Evolutionary conservation across 306 rosid species (phyloP).

Genomic region (Castanospermum australe): DNA sequence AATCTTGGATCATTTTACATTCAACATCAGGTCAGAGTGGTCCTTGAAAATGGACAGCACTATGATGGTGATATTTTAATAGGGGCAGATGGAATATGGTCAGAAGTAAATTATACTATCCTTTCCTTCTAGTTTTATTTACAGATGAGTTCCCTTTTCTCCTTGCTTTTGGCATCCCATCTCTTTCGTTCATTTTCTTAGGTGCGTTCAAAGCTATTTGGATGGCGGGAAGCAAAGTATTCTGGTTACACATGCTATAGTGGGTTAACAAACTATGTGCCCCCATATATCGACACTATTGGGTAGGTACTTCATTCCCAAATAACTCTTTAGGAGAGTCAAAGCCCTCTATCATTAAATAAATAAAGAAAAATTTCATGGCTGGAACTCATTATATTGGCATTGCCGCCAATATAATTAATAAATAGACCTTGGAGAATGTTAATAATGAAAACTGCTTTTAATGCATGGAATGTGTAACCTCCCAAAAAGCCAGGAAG

Average conservation of each 20-base stretch:
- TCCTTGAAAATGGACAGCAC: slow-evolving; percentile 45
- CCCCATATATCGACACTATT: slow-evolving; percentile 38
- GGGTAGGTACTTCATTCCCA: slow-evolving; percentile 33
- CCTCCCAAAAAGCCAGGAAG: background rate
- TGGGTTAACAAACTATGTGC: slow-evolving; percentile 47
- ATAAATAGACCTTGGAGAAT: background rate
- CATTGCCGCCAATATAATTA: background rate
- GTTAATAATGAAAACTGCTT: background rate
- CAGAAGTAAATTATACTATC: slow-evolving; percentile 40
- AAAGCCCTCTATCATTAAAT: background rate
- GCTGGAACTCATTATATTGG: background rate
- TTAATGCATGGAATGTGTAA: background rate
- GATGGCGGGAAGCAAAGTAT: slow-evolving; percentile 39
- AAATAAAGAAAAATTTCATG: background rate
- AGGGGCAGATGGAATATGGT: slow-evolving; percentile 59
- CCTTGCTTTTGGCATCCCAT: background rate
- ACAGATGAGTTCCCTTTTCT: background rate
- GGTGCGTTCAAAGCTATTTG: slow-evolving; percentile 49
- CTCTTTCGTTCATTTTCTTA: slow-evolving; percentile 20
- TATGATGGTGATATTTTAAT: slow-evolving; percentile 43
- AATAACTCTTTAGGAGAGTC: background rate
- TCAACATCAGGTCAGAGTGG: slow-evolving; percentile 33
- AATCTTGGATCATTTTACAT: background rate
- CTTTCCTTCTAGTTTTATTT: slow-evolving; percentile 18
- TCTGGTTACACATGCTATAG: slow-evolving; percentile 48